Conservation (phyloP, 2,329 filamentous ascomycete species). For the Arthrobotrys iridis region DNA sequence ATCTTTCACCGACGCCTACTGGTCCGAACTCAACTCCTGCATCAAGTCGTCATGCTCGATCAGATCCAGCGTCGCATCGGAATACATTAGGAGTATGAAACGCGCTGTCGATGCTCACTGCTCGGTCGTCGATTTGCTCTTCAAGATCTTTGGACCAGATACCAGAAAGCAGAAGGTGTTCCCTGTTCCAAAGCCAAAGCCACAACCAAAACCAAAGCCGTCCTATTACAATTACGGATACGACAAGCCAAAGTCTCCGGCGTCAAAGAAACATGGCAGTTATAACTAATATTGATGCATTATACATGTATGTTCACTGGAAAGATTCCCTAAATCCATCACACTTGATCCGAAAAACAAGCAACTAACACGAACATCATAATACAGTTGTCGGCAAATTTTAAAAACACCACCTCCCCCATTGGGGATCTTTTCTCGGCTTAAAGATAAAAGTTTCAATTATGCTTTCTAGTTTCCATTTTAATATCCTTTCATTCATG, state of each 20-base stretch:
- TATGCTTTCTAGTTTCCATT: no score
- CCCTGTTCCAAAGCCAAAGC: neutral
- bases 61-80: neutral
- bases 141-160: conserved; percentile 9
- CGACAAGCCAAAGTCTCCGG: neutral
- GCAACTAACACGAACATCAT: conserved; percentile 3
- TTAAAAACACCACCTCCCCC: no score
- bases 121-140: neutral
- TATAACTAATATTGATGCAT: no score
- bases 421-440: no score
- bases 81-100: conserved; percentile 20
- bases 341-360: neutral
- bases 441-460: no score
- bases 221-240: neutral
- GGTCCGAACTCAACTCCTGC: conserved; percentile 17
- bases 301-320: neutral
- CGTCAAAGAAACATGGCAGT: neutral
- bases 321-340: no score
- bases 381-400: no score
- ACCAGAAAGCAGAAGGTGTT: neutral
- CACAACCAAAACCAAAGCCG: neutral
- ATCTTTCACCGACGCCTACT: conserved; percentile 29
- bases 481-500: no score
- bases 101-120: conserved; percentile 11
- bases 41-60: conserved; percentile 9